Evolutionary conservation across 352 stramenopile species (phyloP).

Genomic region (Phytophthora macrochlamydospora): DNA sequence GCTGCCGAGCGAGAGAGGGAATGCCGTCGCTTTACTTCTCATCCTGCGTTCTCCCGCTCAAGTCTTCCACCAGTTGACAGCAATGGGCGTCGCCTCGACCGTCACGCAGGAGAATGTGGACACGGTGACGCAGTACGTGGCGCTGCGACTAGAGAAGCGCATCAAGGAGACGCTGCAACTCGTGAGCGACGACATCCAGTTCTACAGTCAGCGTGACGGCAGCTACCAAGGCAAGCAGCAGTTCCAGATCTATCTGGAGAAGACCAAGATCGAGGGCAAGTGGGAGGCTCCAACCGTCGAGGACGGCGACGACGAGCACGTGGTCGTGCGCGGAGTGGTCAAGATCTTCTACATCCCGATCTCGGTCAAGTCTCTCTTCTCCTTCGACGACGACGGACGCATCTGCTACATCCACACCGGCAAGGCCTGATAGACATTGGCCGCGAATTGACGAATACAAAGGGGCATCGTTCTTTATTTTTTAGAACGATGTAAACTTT

Average conservation of each 20-base stretch:
- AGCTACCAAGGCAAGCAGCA: conserved; percentile 49
- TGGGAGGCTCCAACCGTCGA: conserved; percentile 49
- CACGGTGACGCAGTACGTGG: conserved; percentile 49
- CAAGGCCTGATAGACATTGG: conserved; percentile 32
- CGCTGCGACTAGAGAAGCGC: conserved; percentile 44
- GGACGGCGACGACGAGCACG: conserved; percentile 48
- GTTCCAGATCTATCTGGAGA: conserved; percentile 52
- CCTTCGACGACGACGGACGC: conserved; percentile 40
- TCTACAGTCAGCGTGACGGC: conserved; percentile 57
- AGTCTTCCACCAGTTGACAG: not conserved
- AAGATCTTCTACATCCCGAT: conserved; percentile 61
- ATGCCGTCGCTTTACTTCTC: conserved; percentile 10
- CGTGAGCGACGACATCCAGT: conserved; percentile 58
- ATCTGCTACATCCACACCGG: conserved; percentile 58
- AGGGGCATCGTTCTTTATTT: too few relatives aligned
- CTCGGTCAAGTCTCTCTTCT: conserved; percentile 56
- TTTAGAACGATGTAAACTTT: too few relatives aligned
- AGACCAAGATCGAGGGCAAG: conserved; percentile 53
- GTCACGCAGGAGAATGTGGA: conserved; percentile 47
- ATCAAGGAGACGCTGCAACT: conserved; percentile 48
- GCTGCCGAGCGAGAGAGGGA: too few relatives aligned
- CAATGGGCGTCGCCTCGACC: conserved; percentile 36
- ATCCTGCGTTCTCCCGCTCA: conserved; percentile 13
- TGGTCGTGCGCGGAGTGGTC: conserved; percentile 55
- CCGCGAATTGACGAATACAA: too few relatives aligned